Percentiles rank a stretch among this genome's conserved stretches.
Conservation (phyloP, 441 rosid species). For the Biscutella laevigata region DNA sequence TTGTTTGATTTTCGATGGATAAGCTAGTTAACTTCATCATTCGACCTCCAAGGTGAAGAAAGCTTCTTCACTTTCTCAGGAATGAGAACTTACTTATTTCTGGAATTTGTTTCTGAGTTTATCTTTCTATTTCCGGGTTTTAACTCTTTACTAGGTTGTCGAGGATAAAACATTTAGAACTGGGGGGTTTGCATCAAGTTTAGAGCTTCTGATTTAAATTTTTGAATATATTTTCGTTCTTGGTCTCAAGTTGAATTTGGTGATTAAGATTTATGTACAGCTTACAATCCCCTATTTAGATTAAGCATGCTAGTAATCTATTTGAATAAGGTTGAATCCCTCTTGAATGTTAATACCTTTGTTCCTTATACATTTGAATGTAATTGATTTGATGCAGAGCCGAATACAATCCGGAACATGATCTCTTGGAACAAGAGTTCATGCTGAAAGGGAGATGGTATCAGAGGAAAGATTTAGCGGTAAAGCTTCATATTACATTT, state of each 20-base stretch:
- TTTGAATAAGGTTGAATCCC: background rate
- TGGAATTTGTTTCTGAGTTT: slow-evolving; percentile 2
- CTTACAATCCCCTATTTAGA: background rate
- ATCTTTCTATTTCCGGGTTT: background rate
- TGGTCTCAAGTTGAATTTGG: background rate
- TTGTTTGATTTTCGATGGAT: slow-evolving; percentile 42
- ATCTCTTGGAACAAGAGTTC: slow-evolving; percentile 51
- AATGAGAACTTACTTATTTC: background rate
- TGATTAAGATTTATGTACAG: background rate
- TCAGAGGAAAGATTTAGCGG: slow-evolving; percentile 87
- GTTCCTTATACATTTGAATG: background rate
- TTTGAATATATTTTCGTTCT: background rate
- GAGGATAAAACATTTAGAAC: too few species aligned
- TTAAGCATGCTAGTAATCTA: background rate
- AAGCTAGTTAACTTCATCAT: slow-evolving; percentile 89
- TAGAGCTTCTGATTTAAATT: slow-evolving; percentile 2
- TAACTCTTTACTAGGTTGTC: background rate
- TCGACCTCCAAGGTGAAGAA: slow-evolving; percentile 75
- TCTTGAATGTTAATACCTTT: background rate
- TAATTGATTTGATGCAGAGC: slow-evolving; percentile 53
- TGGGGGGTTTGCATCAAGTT: background rate
- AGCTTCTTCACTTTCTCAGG: background rate
- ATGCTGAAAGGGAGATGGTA: slow-evolving; percentile 82
- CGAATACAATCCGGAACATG: slow-evolving; percentile 47
- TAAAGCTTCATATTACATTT: slow-evolving; percentile 28